These are phyloP conservation scores for Centaurea solstitialis DNA, from an alignment of 129 eudicot species.

Conservation along the genomic window DNA sequence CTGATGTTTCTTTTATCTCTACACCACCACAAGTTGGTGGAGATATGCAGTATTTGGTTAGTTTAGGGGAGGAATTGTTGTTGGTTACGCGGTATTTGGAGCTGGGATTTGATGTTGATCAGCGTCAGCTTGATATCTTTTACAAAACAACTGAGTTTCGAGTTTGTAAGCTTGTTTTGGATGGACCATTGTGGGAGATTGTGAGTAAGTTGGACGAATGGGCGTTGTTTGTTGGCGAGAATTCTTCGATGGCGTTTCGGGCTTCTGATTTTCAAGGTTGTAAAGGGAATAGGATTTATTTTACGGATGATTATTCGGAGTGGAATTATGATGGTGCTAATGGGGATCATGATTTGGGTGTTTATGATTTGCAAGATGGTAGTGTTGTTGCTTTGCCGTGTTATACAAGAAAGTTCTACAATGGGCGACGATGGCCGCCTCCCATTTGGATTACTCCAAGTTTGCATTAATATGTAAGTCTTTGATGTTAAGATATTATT, in stretches of 20 bases:
- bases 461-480: constrained; percentile 49
- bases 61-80: constrained; percentile 48
- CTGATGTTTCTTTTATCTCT: constrained; percentile 36
- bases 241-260: constrained; percentile 61
- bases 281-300: constrained; percentile 65
- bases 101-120: constrained; percentile 50
- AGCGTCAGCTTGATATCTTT: constrained; percentile 37
- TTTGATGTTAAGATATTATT: neutral
- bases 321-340: constrained; percentile 50
- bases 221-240: constrained; percentile 72
- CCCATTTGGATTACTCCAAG: constrained; percentile 87
- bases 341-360: constrained; percentile 85
- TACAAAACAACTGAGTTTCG: constrained; percentile 59
- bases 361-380: constrained; percentile 64
- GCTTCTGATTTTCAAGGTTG: constrained; percentile 62
- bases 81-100: constrained; percentile 65
- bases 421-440: constrained; percentile 54
- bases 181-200: constrained; percentile 51
- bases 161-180: constrained; percentile 48
- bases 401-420: constrained; percentile 50
- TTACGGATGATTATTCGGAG: constrained; percentile 80
- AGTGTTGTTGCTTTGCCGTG: constrained; percentile 60
- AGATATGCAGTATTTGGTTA: constrained; percentile 77
- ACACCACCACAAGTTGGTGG: constrained; percentile 49
- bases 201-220: constrained; percentile 47